Evolutionary conservation across 2,329 filamentous ascomycete genomes (phyloP).

Genomic region (Pochonia chlamydosporia): DNA sequence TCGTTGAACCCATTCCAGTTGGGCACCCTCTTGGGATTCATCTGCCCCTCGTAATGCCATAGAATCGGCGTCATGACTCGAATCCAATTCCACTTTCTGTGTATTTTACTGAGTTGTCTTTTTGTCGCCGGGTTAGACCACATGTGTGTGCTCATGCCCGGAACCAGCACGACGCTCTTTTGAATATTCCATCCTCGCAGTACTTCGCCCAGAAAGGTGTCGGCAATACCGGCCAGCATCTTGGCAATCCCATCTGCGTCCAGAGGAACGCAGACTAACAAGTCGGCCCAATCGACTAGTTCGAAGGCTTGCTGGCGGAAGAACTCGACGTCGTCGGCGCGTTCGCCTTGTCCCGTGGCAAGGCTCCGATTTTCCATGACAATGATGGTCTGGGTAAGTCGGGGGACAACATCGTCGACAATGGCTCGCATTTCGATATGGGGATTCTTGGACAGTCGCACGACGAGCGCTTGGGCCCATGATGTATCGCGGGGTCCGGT

Average conservation of each 20-base stretch:
- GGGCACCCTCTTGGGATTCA: conserved; percentile 45
- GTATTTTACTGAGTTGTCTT: conserved; percentile 78
- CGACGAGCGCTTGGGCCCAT: conserved; percentile 59
- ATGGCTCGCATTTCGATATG: conserved; percentile 57
- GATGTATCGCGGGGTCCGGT: conserved; percentile 60
- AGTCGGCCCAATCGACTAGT: conserved; percentile 80
- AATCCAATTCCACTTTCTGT: conserved; percentile 82
- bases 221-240: conserved; percentile 80
- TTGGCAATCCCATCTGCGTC: conserved; percentile 79
- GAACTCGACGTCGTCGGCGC: conserved; percentile 45
- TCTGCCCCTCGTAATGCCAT: conserved; percentile 65
- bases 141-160: conserved; percentile 83
- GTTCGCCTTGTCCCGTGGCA: conserved; percentile 22
- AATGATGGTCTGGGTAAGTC: conserved; percentile 57
- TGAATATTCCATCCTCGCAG: conserved; percentile 81
- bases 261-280: conserved; percentile 78
- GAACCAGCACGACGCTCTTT: conserved; percentile 79
- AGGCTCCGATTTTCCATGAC: conserved; percentile 50
- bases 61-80: conserved; percentile 74
- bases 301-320: conserved; percentile 51
- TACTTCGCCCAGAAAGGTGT: conserved; percentile 74
- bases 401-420: conserved; percentile 58
- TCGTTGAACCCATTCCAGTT: conserved; percentile 64
- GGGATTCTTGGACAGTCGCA: conserved; percentile 59
- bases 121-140: conserved; percentile 89